A percentile compares a stretch with the other conserved stretches of the same genome.
These are phyloP conservation scores for Neurospora sp. DNA, from an alignment of 495 filamentous ascomycete species.

Conservation along the genomic window DNA sequence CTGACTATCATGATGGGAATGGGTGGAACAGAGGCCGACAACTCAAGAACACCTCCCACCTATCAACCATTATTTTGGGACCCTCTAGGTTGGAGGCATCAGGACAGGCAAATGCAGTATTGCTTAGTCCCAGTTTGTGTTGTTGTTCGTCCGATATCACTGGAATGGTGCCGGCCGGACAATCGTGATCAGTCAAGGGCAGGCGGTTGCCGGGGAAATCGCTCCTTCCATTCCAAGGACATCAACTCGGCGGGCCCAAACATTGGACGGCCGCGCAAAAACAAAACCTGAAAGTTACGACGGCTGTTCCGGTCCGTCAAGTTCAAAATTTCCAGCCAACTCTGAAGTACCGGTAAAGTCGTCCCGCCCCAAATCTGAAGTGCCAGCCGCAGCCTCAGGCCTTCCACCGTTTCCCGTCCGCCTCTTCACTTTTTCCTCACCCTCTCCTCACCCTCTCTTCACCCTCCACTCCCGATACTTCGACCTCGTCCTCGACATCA, in stretches of 20 bases:
- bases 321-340: neutral
- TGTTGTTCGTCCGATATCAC: neutral
- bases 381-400: neutral
- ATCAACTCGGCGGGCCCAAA: neutral
- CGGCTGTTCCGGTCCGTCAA: neutral
- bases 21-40: neutral
- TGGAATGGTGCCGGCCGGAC: neutral
- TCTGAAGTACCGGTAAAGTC: neutral
- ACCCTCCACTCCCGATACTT: neutral
- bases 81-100: neutral
- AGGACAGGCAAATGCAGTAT: neutral
- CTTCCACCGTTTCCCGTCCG: constrained; percentile 5
- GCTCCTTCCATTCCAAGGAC: neutral
- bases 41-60: neutral
- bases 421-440: neutral
- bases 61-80: neutral
- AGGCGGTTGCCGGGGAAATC: neutral
- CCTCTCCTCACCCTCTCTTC: neutral
- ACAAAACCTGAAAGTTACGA: neutral
- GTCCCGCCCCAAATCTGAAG: neutral
- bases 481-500: neutral
- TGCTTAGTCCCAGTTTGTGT: neutral
- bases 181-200: neutral
- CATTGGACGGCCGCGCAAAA: neutral
- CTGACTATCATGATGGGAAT: neutral